Percentiles rank a stretch among this genome's conserved stretches.
Evolutionary conservation across 305 asterid species (phyloP).

Genomic region (Fraxinus dipetala): DNA sequence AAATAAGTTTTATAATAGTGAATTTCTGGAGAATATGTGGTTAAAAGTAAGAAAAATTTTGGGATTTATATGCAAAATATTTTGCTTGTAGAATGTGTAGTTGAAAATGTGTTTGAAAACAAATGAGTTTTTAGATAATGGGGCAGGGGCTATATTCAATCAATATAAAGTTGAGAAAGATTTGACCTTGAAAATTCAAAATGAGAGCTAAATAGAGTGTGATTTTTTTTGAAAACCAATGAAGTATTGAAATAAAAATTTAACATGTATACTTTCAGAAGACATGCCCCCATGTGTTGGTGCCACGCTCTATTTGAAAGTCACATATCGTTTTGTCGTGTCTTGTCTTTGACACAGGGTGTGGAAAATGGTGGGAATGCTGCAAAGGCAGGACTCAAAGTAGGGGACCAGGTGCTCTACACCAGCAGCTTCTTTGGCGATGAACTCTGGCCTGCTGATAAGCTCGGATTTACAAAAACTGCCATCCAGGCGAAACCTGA

Average conservation of each 20-base stretch:
- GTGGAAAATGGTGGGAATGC: slow-evolving; percentile 92
- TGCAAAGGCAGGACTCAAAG: slow-evolving; percentile 90
- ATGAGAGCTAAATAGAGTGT: background rate
- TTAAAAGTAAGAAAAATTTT: background rate
- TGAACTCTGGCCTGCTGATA: slow-evolving; percentile 98
- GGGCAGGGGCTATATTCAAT: background rate
- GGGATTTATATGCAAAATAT: background rate
- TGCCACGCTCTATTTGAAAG: background rate
- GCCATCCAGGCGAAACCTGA: slow-evolving; percentile 95
- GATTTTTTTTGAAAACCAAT: background rate
- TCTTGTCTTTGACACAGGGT: slow-evolving; percentile 38
- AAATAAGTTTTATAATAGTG: background rate
- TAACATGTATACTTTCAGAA: background rate
- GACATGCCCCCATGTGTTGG: background rate
- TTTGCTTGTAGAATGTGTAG: background rate
- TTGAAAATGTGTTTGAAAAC: background rate
- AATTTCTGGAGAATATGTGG: background rate
- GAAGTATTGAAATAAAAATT: background rate
- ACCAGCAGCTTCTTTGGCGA: slow-evolving; percentile 98
- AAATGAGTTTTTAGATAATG: background rate
- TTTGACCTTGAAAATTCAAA: background rate
- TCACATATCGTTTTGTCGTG: background rate
- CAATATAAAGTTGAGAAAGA: background rate
- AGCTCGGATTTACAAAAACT: slow-evolving; percentile 91
- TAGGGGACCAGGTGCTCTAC: slow-evolving; percentile 85